Evolutionary conservation across 345 rosid species (phyloP).

Genomic region (Eucalyptus sideroxylon): DNA sequence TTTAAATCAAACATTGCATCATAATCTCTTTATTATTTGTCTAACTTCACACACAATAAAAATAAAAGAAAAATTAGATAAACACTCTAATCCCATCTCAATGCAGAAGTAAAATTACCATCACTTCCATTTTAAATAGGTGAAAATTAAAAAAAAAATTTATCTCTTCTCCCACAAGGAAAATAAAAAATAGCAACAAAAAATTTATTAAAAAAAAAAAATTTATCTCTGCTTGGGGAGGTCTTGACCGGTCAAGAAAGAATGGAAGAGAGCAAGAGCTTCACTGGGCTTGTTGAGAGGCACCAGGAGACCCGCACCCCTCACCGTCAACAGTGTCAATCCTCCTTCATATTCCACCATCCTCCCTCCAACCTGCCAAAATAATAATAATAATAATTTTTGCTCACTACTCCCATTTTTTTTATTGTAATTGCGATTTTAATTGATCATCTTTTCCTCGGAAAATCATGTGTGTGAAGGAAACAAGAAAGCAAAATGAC

Average conservation of each 20-base stretch:
- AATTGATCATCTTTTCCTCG: neutral
- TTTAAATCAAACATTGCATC: neutral
- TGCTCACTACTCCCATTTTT: neutral
- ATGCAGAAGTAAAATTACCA: neutral
- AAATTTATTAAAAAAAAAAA: neutral
- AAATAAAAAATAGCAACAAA: neutral
- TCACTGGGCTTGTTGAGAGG: constrained; percentile 43
- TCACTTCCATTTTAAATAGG: neutral
- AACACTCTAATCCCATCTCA: neutral
- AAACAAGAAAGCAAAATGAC: neutral
- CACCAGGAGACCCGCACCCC: constrained; percentile 64
- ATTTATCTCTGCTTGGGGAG: neutral
- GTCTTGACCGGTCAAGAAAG: constrained; percentile 15
- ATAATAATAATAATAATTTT: neutral
- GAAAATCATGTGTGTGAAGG: neutral
- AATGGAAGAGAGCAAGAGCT: constrained; percentile 35
- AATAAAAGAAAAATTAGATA: neutral
- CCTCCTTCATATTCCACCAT: constrained; percentile 34
- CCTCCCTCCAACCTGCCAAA: constrained; percentile 51
- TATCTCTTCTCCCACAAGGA: neutral
- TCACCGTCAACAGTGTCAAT: constrained; percentile 36
- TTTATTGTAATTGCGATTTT: neutral
- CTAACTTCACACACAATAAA: neutral
- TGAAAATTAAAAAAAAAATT: neutral
- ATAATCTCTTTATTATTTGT: neutral